These are phyloP conservation scores for Neopestalotiopsis clavispora DNA, from an alignment of 2,329 filamentous ascomycete genomes.

Conservation along the genomic window DNA sequence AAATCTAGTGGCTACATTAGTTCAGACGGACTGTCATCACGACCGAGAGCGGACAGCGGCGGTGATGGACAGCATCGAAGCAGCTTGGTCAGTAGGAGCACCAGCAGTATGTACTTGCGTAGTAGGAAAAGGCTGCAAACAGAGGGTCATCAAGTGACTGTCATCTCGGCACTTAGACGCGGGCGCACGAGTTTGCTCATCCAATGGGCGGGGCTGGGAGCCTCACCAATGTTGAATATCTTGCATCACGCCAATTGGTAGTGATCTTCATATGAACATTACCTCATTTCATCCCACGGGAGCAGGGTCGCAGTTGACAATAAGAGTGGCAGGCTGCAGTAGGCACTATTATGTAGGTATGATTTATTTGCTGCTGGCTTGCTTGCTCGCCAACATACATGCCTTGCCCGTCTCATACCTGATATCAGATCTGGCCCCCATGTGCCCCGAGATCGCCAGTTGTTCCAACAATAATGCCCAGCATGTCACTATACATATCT, in stretches of 20 bases:
- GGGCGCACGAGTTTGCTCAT: not conserved
- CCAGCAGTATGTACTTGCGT: not conserved
- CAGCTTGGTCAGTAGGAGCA: not conserved
- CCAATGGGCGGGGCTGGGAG: constrained; percentile 3
- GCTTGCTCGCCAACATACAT: not conserved
- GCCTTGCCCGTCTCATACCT: not conserved
- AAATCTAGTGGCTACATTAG: not conserved
- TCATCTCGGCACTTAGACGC: constrained; percentile 2
- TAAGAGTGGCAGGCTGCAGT: not conserved
- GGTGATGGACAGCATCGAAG: not conserved
- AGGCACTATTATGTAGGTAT: not conserved
- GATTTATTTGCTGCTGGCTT: not conserved
- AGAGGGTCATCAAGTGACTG: not conserved
- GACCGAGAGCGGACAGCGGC: not conserved
- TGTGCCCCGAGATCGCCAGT: not conserved
- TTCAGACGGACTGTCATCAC: not conserved
- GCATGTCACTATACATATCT: not conserved
- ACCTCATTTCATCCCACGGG: not conserved
- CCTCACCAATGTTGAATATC: not conserved
- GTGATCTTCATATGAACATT: constrained; percentile 1
- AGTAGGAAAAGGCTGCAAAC: not conserved
- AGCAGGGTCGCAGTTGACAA: not conserved
- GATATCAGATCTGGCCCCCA: constrained; percentile 16
- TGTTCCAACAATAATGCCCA: not conserved
- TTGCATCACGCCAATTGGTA: not conserved